Percentiles rank a stretch among this genome's conserved stretches.
These are phyloP conservation scores for Floccularia luteovirens DNA, from an alignment of 768 basidiomycete genomes.

Conservation along the genomic window DNA sequence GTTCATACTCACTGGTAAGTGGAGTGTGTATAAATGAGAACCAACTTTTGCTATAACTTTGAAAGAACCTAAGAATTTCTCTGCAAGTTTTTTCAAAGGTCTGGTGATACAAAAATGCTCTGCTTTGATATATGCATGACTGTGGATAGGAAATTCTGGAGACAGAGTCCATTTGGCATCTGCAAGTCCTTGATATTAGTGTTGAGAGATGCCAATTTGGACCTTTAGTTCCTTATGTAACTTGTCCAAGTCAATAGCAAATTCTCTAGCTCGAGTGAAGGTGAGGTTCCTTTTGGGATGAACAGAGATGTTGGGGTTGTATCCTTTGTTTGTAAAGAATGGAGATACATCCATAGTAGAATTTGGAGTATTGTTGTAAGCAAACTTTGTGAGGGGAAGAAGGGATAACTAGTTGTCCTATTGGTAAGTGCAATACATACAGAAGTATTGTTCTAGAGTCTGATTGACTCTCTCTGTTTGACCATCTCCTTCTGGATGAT, in stretches of 20 bases:
- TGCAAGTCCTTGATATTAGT: neutral
- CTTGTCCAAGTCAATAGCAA: neutral
- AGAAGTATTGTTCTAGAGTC: too few species aligned
- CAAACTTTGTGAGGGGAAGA: neutral
- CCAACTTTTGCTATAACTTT: slow-evolving; percentile 11
- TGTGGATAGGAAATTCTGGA: neutral
- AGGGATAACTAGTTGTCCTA: neutral
- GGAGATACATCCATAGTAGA: too few species aligned
- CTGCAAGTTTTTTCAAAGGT: slow-evolving; percentile 1
- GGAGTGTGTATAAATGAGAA: slow-evolving; percentile 12
- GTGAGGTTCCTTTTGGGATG: neutral
- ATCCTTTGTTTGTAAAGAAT: slow-evolving; percentile 3
- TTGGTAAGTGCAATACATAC: neutral
- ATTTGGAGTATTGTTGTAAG: too few species aligned
- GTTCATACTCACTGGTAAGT: slow-evolving; percentile 10
- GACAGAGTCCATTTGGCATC: neutral
- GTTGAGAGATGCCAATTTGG: neutral
- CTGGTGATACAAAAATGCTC: neutral
- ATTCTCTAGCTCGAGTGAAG: neutral
- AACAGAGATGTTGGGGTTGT: neutral
- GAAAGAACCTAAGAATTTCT: slow-evolving; percentile 12
- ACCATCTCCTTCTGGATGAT: neutral
- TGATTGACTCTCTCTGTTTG: neutral
- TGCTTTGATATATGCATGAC: slow-evolving; percentile 10
- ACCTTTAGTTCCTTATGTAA: neutral